Base-by-base conservation (phyloP, 257 asterid species). In the Leptodermis oblonga region DNA sequence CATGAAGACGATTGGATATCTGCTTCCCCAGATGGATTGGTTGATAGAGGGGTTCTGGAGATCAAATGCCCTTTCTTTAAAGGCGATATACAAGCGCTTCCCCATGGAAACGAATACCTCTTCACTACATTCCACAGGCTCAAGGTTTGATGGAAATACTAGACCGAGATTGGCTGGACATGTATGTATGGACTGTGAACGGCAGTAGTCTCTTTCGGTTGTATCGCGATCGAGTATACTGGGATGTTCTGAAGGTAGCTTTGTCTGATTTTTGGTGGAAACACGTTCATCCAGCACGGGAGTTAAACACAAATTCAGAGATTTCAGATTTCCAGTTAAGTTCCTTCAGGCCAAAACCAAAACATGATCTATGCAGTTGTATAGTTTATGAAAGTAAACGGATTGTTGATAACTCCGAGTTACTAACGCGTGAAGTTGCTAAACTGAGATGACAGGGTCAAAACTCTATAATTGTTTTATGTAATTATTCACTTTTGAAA, bases 241-340 rank as follows among this genome's bases (percentile, higher is more conserved):
- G 97, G 97, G 65, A 78, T 25, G 20, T 74, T 25, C 64, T 92
- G 78, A 81, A 80, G 79, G 73, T 70, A 36, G 95, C 93, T 7
- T 77, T 90, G 75, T 88, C 88, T 41, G 98, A 92, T 87, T 90
- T 92, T 75, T 92, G 98, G 98, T 90, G 91, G 96, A 80, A 86
- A 46, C 92, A 90, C 73, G 97, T 88, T 62, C 89, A 82, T 53
- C 97, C 98, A 5, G 96, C 97, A 1, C 86, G 87, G 69, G 87
- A 88, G 83, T 58, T 79, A 62, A 82, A 75, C 68, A 12, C 23
- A 33, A 75, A 70, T 67, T 67, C 78, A 12, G 78, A 41, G 55
- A 84, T 92, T 70, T 73, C 69, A 17, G 72, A 92, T 78, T 96
- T 95, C 3, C 83, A 92, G 68, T 75, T 92, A 42, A 71, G 70